These are phyloP conservation scores for Pogostemon cablin DNA, from an alignment of 257 asterid genomes.

Conservation along the genomic window DNA sequence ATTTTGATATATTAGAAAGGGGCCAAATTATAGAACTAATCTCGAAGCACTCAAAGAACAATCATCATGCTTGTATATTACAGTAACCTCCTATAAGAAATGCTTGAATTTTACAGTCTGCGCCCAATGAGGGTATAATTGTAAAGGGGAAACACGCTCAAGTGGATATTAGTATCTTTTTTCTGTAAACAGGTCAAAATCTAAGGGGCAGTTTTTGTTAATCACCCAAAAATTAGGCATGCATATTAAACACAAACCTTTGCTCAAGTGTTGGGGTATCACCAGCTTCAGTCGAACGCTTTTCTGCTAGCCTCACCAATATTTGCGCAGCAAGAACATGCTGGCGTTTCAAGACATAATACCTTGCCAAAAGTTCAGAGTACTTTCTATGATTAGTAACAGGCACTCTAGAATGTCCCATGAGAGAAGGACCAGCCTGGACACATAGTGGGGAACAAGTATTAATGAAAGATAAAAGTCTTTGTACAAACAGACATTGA, in stretches of 20 bases:
- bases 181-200: background rate
- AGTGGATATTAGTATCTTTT: background rate
- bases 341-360: constrained; percentile 88
- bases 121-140: background rate
- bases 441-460: constrained; percentile 40
- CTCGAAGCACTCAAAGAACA: background rate
- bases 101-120: constrained; percentile 9
- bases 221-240: background rate
- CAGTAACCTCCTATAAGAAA: background rate
- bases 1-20: background rate
- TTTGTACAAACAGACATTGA: constrained; percentile 15
- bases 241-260: constrained; percentile 56
- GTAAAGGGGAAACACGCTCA: background rate
- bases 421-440: constrained; percentile 56
- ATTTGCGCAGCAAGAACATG: constrained; percentile 95
- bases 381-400: constrained; percentile 68
- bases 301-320: constrained; percentile 89
- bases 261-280: constrained; percentile 82
- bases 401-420: constrained; percentile 58
- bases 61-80: background rate
- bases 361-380: constrained; percentile 87
- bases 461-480: constrained; percentile 12
- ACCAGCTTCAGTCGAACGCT: constrained; percentile 75
- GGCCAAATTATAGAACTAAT: background rate
- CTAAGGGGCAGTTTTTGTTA: background rate